Evolutionary conservation across 345 rosid species (phyloP).

Genomic region (Citrus cavaleriei): DNA sequence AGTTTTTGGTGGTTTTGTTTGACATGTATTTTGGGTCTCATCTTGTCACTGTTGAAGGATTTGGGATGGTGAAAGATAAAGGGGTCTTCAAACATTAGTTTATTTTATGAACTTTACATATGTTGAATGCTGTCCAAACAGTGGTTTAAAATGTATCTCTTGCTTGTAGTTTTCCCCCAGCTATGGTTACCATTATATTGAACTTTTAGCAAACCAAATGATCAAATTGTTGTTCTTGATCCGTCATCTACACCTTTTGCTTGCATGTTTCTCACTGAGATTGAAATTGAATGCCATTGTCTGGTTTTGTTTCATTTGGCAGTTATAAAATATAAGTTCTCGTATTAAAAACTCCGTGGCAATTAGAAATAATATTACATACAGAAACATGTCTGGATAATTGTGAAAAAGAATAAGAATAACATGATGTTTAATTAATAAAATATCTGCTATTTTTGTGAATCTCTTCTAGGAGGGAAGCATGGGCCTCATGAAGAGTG

Average conservation of each 20-base stretch:
- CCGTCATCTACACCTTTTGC: not conserved
- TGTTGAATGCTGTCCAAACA: not conserved
- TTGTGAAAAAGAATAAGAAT: not conserved
- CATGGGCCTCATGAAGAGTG: constrained; percentile 84
- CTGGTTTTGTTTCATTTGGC: not conserved
- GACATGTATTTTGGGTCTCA: not conserved
- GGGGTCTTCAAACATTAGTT: not conserved
- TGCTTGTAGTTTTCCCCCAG: not conserved
- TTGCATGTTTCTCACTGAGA: not conserved
- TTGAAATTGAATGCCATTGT: not conserved
- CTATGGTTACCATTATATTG: not conserved
- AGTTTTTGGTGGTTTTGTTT: not conserved
- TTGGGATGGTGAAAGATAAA: not conserved
- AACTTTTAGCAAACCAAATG: not conserved
- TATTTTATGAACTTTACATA: not conserved
- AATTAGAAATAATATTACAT: not conserved
- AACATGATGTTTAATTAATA: not conserved
- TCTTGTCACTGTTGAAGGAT: not conserved
- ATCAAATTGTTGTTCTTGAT: not conserved
- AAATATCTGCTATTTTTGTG: constrained; percentile 9
- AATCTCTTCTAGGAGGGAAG: constrained; percentile 64
- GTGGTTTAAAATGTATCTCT: not conserved
- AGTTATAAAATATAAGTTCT: not conserved
- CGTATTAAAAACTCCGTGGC: not conserved
- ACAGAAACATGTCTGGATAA: not conserved